Percentiles rank a stretch among this genome's conserved stretches.
Conservation (phyloP, 176 grass and related monocot species). For the Neostapfia colusana region DNA sequence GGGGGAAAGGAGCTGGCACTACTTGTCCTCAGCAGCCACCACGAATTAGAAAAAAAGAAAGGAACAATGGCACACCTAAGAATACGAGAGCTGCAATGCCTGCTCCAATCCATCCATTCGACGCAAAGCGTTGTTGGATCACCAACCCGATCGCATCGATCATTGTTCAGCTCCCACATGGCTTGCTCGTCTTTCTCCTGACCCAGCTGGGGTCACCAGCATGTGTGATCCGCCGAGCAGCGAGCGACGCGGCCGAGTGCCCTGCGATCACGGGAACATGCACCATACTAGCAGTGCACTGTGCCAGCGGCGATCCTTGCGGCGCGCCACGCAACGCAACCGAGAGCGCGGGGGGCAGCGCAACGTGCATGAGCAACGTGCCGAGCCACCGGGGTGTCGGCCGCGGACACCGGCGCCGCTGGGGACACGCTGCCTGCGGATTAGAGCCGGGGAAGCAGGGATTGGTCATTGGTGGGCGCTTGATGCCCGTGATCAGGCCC, state of each 20-base stretch:
- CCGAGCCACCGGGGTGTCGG: constrained; percentile 35
- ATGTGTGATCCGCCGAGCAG: constrained; percentile 13
- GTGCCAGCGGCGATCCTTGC: background rate
- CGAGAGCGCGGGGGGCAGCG: background rate
- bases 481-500: constrained; percentile 13
- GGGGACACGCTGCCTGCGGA: constrained; percentile 40
- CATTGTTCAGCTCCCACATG: constrained; percentile 38
- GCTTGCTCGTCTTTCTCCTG: constrained; percentile 12
- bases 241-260: background rate
- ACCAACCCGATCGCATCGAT: constrained; percentile 12
- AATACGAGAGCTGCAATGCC: background rate
- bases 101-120: constrained; percentile 34
- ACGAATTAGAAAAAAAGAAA: background rate
- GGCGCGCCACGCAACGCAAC: constrained; percentile 8
- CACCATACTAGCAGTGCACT: background rate
- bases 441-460: background rate
- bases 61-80: background rate
- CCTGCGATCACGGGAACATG: constrained; percentile 20
- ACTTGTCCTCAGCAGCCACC: background rate
- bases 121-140: constrained; percentile 26
- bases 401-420: background rate
- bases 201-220: constrained; percentile 20
- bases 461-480: background rate
- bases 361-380: background rate
- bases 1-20: background rate